phyloP scores from a whole-genome alignment of 2,329 filamentous ascomycete species.

The Byssothecium circinans region DNA sequence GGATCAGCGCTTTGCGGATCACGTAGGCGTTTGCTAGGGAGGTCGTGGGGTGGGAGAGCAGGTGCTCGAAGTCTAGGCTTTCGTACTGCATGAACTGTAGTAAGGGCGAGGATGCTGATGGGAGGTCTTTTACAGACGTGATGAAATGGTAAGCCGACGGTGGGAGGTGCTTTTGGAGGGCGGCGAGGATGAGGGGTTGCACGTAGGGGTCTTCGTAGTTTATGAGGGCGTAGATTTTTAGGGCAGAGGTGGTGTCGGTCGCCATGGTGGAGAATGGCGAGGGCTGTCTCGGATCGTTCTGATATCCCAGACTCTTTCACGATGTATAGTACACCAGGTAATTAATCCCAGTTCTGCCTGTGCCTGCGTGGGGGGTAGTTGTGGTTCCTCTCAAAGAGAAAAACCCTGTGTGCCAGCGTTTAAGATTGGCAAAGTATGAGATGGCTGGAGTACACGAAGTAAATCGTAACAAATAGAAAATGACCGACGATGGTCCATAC shows the following conservation, averaged over 20 bases:
- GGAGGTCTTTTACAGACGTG: conserved; percentile 52
- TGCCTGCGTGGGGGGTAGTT: too few relatives aligned
- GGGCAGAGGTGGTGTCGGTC: background rate
- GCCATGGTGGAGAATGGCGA: background rate
- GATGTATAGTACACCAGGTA: too few relatives aligned
- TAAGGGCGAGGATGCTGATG: conserved; percentile 51
- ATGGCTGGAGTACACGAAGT: too few relatives aligned
- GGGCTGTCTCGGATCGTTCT: too few relatives aligned
- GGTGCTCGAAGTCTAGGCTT: conserved; percentile 78
- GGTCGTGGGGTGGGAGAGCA: conserved; percentile 62
- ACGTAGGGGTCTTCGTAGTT: conserved; percentile 89
- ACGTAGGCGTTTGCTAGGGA: conserved; percentile 85
- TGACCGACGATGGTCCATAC: background rate
- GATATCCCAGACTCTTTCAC: background rate
- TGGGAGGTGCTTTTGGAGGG: conserved; percentile 67
- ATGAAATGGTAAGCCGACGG: conserved; percentile 59
- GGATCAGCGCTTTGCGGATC: conserved; percentile 92
- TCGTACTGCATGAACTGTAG: conserved; percentile 89
- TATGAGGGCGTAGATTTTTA: conserved; percentile 67
- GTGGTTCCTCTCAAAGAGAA: too few relatives aligned
- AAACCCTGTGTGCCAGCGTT: too few relatives aligned
- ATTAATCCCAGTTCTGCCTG: too few relatives aligned
- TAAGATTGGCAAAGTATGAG: too few relatives aligned
- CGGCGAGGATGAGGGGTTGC: conserved; percentile 76
- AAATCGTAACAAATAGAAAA: background rate